Conservation (phyloP, 352 stramenopile species). For the Phytophthora ohioensis region DNA sequence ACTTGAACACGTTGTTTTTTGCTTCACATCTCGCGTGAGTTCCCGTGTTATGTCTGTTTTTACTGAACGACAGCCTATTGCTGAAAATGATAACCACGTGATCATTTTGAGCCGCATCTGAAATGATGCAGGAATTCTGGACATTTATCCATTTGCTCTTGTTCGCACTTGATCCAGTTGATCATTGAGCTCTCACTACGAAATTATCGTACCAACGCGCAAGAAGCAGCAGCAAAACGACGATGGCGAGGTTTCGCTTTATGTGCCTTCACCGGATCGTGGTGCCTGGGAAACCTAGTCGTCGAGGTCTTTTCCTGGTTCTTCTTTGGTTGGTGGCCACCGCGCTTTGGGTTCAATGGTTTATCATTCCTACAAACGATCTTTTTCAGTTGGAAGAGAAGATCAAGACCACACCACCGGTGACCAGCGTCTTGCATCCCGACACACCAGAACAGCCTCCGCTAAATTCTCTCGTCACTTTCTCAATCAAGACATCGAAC, state of each 20-base stretch:
- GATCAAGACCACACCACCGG: not conserved
- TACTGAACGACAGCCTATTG: too few species aligned
- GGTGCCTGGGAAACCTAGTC: conserved; percentile 4
- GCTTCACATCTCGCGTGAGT: not conserved
- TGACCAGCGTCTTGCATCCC: conserved; percentile 26
- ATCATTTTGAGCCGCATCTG: conserved; percentile 1
- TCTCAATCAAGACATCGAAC: conserved; percentile 13
- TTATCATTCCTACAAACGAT: not conserved
- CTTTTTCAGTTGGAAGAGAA: conserved; percentile 8
- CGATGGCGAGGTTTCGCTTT: not conserved
- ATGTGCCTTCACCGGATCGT: not conserved
- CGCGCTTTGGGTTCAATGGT: not conserved
- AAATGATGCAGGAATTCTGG: too few species aligned
- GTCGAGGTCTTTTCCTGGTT: conserved; percentile 8
- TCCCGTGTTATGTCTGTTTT: too few species aligned
- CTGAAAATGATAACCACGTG: not conserved
- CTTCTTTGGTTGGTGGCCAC: not conserved
- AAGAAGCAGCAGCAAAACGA: not conserved
- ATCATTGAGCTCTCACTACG: not conserved
- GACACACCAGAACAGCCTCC: conserved; percentile 16
- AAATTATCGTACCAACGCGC: not conserved
- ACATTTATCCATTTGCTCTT: conserved; percentile 19
- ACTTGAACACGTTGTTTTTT: conserved; percentile 3
- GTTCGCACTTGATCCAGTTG: not conserved
- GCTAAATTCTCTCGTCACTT: conserved; percentile 18